Evolutionary conservation across 352 stramenopile genomes (phyloP).

Genomic region (Pythium utonaiense): DNA sequence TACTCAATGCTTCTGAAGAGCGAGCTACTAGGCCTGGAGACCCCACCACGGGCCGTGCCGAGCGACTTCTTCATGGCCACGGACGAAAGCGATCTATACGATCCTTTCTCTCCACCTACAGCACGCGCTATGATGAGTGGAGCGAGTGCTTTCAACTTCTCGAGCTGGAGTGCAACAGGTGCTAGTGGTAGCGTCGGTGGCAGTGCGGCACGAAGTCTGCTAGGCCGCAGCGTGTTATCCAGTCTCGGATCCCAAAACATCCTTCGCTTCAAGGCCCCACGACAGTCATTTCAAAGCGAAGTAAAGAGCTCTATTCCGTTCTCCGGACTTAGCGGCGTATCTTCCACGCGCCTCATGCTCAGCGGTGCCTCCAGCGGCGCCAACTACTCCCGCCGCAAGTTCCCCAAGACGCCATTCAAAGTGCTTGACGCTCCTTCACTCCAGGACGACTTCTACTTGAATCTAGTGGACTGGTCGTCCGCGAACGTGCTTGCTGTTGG

Average conservation of each 20-base stretch:
- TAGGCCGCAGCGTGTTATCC: slow-evolving; percentile 21
- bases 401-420: slow-evolving; percentile 95
- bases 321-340: slow-evolving; percentile 34
- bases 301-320: slow-evolving; percentile 52
- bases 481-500: slow-evolving; percentile 95
- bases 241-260: slow-evolving; percentile 57
- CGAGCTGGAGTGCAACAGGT: slow-evolving; percentile 8
- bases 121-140: slow-evolving; percentile 25
- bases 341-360: slow-evolving; percentile 30
- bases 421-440: slow-evolving; percentile 95
- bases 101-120: slow-evolving; percentile 19
- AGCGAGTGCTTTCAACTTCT: slow-evolving; percentile 21
- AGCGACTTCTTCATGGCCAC: slow-evolving; percentile 23
- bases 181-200: slow-evolving; percentile 30
- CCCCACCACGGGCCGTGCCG: slow-evolving; percentile 23
- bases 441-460: slow-evolving; percentile 98
- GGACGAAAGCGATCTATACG: slow-evolving; percentile 17
- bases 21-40: slow-evolving; percentile 67
- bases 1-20: slow-evolving; percentile 81
- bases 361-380: slow-evolving; percentile 11
- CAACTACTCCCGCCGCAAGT: slow-evolving; percentile 57
- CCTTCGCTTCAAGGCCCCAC: slow-evolving; percentile 67
- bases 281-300: slow-evolving; percentile 54
- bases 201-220: slow-evolving; percentile 27
- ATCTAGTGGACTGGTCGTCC: slow-evolving; percentile 96